Percentiles rank a stretch among this genome's conserved stretches.
These are phyloP conservation scores for Clarireedia sp. DNA, from an alignment of 2,329 filamentous ascomycete species.

Conservation along the genomic window DNA sequence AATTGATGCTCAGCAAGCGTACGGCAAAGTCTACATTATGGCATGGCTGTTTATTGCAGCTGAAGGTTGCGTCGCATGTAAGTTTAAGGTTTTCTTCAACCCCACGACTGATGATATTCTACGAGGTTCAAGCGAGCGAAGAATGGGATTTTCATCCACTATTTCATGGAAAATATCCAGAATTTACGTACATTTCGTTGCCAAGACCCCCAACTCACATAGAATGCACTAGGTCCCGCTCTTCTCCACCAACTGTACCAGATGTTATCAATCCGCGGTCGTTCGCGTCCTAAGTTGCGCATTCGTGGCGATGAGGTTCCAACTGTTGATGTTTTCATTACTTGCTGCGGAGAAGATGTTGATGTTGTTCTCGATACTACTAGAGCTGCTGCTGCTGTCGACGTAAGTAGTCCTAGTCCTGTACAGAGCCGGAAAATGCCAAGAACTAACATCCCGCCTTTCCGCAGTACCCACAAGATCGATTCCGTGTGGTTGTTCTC, in stretches of 20 bases:
- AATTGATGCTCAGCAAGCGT: slow-evolving; percentile 40
- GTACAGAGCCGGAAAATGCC: neutral
- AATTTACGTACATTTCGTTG: neutral
- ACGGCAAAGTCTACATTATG: slow-evolving; percentile 35
- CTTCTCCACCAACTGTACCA: slow-evolving; percentile 52
- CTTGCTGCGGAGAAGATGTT: slow-evolving; percentile 49
- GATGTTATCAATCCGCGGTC: slow-evolving; percentile 47
- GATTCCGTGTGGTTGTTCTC: slow-evolving; percentile 46
- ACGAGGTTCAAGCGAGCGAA: neutral
- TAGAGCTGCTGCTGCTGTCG: slow-evolving; percentile 45
- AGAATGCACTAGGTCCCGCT: slow-evolving; percentile 35
- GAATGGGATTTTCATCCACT: neutral
- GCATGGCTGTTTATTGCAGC: slow-evolving; percentile 52
- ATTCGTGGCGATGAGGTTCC: slow-evolving; percentile 33
- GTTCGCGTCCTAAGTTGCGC: slow-evolving; percentile 44
- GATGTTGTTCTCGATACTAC: slow-evolving; percentile 39
- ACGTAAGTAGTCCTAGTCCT: slow-evolving; percentile 24
- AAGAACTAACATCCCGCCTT: neutral
- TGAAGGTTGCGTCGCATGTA: slow-evolving; percentile 41
- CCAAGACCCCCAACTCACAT: slow-evolving; percentile 3
- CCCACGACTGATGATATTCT: too few relatives aligned
- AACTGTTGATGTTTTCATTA: slow-evolving; percentile 49
- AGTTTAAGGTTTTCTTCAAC: neutral
- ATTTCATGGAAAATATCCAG: neutral
- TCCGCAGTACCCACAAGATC: slow-evolving; percentile 38